Evolutionary conservation across 2,329 filamentous ascomycete genomes (phyloP).

Genomic region (Leptographium wingfieldii): DNA sequence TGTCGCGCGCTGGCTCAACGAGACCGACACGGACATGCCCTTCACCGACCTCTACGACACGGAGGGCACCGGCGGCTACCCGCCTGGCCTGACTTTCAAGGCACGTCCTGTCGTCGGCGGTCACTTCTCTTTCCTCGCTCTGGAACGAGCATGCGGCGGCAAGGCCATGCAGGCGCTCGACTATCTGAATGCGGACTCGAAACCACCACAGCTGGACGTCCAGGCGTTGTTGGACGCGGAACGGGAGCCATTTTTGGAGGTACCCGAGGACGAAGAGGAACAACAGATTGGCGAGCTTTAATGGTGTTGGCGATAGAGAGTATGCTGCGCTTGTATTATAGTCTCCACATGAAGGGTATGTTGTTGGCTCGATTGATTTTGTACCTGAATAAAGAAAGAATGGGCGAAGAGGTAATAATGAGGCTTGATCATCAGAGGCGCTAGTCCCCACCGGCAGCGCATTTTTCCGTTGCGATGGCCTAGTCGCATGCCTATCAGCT

Average conservation of each 20-base stretch:
- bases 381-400: no score
- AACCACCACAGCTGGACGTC: constrained; percentile 8
- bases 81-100: constrained; percentile 62
- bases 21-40: constrained; percentile 63
- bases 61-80: constrained; percentile 63
- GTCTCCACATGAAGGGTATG: no score
- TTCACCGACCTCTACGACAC: constrained; percentile 77
- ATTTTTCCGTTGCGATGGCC: neutral
- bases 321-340: no score
- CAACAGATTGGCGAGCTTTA: constrained; percentile 8
- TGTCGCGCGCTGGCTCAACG: constrained; percentile 72
- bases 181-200: constrained; percentile 30
- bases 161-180: constrained; percentile 45
- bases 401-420: neutral
- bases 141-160: constrained; percentile 67
- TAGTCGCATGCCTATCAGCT: neutral
- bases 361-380: no score
- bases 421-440: neutral
- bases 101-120: constrained; percentile 74
- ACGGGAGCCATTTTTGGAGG: neutral
- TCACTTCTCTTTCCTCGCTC: constrained; percentile 74
- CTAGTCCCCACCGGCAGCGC: neutral
- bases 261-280: neutral
- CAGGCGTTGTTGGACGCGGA: constrained; percentile 10
- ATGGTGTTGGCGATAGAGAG: neutral